Base-by-base conservation (phyloP, 371 early-diverging fungal species). In the Mortierella sp. region DNA sequence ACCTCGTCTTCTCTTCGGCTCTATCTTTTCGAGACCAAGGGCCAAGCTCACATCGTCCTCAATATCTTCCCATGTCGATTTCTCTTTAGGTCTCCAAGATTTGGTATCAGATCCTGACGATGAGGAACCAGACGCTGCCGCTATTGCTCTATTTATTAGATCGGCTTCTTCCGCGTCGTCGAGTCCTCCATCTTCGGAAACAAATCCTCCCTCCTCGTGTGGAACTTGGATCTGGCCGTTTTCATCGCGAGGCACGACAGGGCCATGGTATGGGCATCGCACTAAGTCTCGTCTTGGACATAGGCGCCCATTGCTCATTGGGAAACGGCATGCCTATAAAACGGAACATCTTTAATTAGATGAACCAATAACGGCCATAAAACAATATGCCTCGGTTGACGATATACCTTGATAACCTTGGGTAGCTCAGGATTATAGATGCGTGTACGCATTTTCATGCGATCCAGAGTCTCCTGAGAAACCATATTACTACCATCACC, bases 241-340 rank as follows among this genome's bases (percentile, higher is more conserved):
- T 36, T 91, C 92, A 55, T 93, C 92, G 6, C 94, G 85, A 0
- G 92, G 90, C 16, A 94, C 86, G 19, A 93, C 86, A 15, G 65
- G 77, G 0, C 94, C 94, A 78, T 94, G 94, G 50, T 91, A 90
- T 2, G 94, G 94, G 69, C 94, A 94, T 13, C 86, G 88, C 0
- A 90, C 85, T 41, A 92, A 72, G 70, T 94, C 94, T 33, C 89
- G 87, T 38, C 94, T 83, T 22, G 89, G 88, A 62, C 94, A 94
- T 33, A 94, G 83, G 19, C 85, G 83, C 16, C 94, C 94, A 71
- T 88, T 89, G 19, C 82, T 87, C 61, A 94, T 72, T 36, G 92
- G 93, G 52, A 88, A 90, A 8, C 91, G 86, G 63, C 94, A 94
- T 2, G 90, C 90, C 74, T 78, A 64, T 8, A 33, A 40, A 19